These are phyloP conservation scores for Pecoramyces ruminantium DNA, from an alignment of 192 early-diverging fungal genomes.

Conservation along the genomic window DNA sequence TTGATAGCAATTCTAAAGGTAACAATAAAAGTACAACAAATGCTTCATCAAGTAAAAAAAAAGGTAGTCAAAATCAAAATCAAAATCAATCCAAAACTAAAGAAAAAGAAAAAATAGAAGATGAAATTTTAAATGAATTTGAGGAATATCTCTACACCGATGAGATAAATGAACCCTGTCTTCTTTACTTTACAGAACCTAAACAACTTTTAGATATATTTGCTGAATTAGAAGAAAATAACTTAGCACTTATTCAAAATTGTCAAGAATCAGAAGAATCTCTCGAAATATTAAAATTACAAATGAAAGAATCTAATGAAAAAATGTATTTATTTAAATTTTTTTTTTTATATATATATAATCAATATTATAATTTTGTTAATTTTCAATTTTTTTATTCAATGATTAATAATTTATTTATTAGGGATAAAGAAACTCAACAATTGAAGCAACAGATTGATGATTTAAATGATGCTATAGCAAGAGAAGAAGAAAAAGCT, in stretches of 20 bases:
- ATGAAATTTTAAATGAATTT: conserved; percentile 6
- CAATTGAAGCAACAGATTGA: conserved; percentile 35
- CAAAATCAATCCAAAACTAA: not conserved
- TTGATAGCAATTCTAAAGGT: not conserved
- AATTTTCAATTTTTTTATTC: too few relatives aligned
- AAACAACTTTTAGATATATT: conserved; percentile 36
- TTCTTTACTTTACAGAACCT: conserved; percentile 27
- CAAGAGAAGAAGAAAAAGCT: conserved; percentile 35
- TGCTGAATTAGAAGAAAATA: conserved; percentile 43
- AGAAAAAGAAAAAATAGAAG: not conserved
- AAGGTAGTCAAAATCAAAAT: conserved; percentile 1
- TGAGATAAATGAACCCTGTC: conserved; percentile 2
- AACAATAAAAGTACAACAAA: too few relatives aligned
- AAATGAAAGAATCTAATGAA: conserved; percentile 29
- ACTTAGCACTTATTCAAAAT: conserved; percentile 36
- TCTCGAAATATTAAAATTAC: conserved; percentile 27
- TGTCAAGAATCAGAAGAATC: conserved; percentile 46
- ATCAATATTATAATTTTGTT: too few relatives aligned
- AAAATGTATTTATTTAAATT: conserved; percentile 13
- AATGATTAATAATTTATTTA: too few relatives aligned
- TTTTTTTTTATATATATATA: too few relatives aligned
- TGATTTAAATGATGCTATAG: conserved; percentile 28
- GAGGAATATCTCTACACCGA: not conserved
- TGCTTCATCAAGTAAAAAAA: not conserved
- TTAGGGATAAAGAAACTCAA: conserved; percentile 29